These are phyloP conservation scores for Acrocalymma vagum DNA, from an alignment of 2,329 filamentous ascomycete genomes.

Conservation along the genomic window DNA sequence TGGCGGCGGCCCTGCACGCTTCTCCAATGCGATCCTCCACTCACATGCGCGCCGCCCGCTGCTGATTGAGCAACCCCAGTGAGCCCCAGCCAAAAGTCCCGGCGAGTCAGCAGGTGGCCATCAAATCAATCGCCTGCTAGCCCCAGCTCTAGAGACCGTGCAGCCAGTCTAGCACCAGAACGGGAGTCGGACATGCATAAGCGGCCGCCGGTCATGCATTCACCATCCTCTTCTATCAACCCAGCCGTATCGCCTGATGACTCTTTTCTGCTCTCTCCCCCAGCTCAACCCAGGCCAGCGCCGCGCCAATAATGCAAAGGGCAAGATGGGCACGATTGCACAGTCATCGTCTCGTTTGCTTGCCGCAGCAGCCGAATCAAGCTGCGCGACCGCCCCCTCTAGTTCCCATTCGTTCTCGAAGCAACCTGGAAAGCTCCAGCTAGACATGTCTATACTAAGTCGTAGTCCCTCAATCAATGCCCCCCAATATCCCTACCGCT, in stretches of 20 bases:
- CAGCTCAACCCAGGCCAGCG: conserved; percentile 8
- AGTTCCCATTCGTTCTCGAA: conserved; percentile 34
- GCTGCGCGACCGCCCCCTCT: too few relatives aligned
- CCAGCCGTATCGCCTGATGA: conserved; percentile 45
- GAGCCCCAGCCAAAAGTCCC: too few relatives aligned
- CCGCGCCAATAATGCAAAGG: too few relatives aligned
- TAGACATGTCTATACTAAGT: too few relatives aligned
- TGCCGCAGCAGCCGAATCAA: conserved; percentile 47
- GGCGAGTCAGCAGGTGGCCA: conserved; percentile 40
- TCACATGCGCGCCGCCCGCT: conserved; percentile 28
- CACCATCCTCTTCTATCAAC: conserved; percentile 34
- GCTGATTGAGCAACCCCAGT: conserved; percentile 43
- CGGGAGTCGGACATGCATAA: conserved; percentile 38
- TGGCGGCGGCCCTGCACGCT: conserved; percentile 22
- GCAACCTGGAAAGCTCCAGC: conserved; percentile 24
- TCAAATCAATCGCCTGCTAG: conserved; percentile 36
- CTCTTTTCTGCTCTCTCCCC: too few relatives aligned
- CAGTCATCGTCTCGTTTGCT: too few relatives aligned
- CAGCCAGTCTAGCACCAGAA: conserved; percentile 26
- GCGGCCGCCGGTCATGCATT: conserved; percentile 48
- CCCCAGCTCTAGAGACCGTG: conserved; percentile 29
- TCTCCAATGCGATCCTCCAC: conserved; percentile 23
- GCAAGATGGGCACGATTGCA: too few relatives aligned
- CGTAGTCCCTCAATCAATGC: too few relatives aligned
- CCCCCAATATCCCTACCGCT: too few relatives aligned